phyloP scores from a whole-genome alignment of 352 stramenopile species.

The Globisporangium paroecandrum region DNA sequence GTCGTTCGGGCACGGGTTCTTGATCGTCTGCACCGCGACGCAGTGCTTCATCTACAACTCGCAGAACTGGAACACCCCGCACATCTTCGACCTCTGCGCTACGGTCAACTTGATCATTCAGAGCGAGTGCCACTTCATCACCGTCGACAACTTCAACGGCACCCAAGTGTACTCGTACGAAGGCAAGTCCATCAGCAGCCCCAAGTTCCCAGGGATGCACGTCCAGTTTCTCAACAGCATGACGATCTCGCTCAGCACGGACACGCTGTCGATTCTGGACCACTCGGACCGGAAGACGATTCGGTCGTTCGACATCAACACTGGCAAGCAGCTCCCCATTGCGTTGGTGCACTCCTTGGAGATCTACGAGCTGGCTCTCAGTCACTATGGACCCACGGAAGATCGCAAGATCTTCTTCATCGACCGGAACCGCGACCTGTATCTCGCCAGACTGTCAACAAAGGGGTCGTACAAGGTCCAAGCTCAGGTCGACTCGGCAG shows the following conservation, averaged over 20 bases:
- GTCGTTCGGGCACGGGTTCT: constrained; percentile 86
- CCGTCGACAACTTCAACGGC: constrained; percentile 86
- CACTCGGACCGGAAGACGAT: constrained; percentile 87
- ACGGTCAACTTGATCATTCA: constrained; percentile 87
- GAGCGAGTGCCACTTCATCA: constrained; percentile 87
- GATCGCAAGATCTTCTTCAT: constrained; percentile 89
- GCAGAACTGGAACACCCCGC: constrained; percentile 91
- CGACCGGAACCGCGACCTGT: constrained; percentile 86
- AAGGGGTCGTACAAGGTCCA: constrained; percentile 84
- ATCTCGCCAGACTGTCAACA: constrained; percentile 54
- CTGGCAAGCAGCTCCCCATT: constrained; percentile 69
- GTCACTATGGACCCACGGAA: constrained; percentile 61
- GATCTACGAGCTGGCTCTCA: constrained; percentile 82
- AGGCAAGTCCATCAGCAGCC: constrained; percentile 82
- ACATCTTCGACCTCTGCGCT: constrained; percentile 90
- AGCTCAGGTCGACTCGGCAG: constrained; percentile 87
- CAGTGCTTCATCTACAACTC: constrained; percentile 93
- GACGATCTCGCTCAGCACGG: constrained; percentile 83
- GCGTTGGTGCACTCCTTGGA: constrained; percentile 67
- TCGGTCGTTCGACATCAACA: constrained; percentile 86
- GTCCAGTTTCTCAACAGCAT: constrained; percentile 84
- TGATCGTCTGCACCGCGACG: constrained; percentile 90
- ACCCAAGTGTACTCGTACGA: constrained; percentile 93
- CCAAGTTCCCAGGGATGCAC: constrained; percentile 85
- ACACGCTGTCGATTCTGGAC: constrained; percentile 89